Base-by-base conservation (phyloP, 352 stramenopile genomes). In the Pythium graminicola region DNA sequence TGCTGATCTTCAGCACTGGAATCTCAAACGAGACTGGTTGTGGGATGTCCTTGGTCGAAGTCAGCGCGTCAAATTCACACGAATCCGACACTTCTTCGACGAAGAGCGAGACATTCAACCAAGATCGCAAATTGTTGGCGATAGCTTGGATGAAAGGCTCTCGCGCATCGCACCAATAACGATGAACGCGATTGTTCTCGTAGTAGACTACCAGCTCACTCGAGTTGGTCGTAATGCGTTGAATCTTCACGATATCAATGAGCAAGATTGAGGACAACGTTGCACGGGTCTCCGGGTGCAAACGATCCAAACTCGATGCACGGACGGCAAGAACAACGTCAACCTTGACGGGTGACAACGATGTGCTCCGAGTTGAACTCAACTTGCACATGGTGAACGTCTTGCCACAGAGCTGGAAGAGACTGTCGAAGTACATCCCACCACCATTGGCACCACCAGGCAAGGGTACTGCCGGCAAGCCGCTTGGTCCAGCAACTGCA, bases 241-340 rank as follows among this genome's bases (percentile, higher is more conserved):
- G 84, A 42, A 94, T 86, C 64, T 94, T 94, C 58, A 94, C 76
- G 54, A 94, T 90, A 55, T 92, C 80, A 56, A 90, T 92, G 6
- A 94, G 51, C 50, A 92, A 57, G 50, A 90, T 88, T 3, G 84
- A 94, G 27, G 81, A 91, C 29, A 91, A 50, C 17, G 81, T 89
- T 8, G 69, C 66, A 26, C 75, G 75, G 10, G 66, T 85, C 24
- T 91, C 64, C 8, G 60, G 56, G 38, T 94, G 75, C 29, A 94
- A 54, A 17, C 84, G 70, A 50, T 92, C 84, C 32, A 93, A 64
- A 38, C 81, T 92, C 8, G 83, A 77, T 0, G 81, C 81, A 4
- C 83, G 76, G 6, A 94, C 83, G 6, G 81, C 83, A 10, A 94
- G 54, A 41, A 92, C 39, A 9, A 91, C 73, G 19, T 85, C 69